Percentiles rank a stretch among this genome's conserved stretches.
phyloP scores from a whole-genome alignment of 257 asterid genomes.

The Misopates orontium region DNA sequence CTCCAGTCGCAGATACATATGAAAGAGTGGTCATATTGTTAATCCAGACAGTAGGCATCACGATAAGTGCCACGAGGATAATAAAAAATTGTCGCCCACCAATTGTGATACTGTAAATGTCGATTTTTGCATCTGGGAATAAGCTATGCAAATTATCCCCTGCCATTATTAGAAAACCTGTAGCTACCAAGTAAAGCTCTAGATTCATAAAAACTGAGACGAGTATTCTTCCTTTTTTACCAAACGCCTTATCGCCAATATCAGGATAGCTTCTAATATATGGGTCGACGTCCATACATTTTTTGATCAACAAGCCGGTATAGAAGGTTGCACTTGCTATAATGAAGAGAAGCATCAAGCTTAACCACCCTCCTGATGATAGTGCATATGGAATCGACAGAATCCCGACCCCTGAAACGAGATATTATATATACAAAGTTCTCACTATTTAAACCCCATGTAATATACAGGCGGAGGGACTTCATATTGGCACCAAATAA shows the following conservation, averaged over 20 bases:
- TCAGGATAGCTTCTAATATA: conserved; percentile 58
- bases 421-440: not conserved
- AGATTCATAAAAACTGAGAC: conserved; percentile 51
- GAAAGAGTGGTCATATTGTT: conserved; percentile 55
- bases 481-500: too few relatives aligned
- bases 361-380: conserved; percentile 68
- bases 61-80: conserved; percentile 35
- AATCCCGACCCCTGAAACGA: conserved; percentile 57
- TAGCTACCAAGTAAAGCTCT: conserved; percentile 67
- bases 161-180: conserved; percentile 59
- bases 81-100: conserved; percentile 44
- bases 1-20: conserved; percentile 63
- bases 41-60: conserved; percentile 58
- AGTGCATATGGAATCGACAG: conserved; percentile 61
- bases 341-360: conserved; percentile 44
- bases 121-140: conserved; percentile 33
- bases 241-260: conserved; percentile 57
- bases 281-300: conserved; percentile 57
- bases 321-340: conserved; percentile 54
- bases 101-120: conserved; percentile 28
- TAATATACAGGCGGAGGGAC: too few relatives aligned
- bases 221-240: conserved; percentile 40
- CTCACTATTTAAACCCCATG: not conserved
- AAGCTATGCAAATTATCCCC: conserved; percentile 55
- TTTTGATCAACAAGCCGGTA: conserved; percentile 52